Conservation (phyloP, 768 basidiomycete species). For the Kwoniella pini region DNA sequence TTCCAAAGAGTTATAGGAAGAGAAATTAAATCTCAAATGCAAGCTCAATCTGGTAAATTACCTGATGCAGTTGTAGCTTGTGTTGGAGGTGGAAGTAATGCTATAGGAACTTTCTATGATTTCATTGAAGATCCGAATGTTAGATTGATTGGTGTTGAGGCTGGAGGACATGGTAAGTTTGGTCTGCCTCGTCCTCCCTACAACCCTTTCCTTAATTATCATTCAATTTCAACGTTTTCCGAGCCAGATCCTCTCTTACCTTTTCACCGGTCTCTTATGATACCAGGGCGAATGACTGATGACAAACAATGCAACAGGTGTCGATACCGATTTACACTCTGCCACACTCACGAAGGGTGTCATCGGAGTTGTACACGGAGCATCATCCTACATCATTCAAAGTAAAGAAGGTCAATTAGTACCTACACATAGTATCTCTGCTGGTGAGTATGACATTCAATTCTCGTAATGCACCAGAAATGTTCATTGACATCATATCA, state of each 20-base stretch:
- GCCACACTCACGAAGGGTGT: conserved; percentile 89
- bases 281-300: too few relatives aligned
- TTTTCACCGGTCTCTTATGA: neutral
- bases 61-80: conserved; percentile 95
- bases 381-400: conserved; percentile 88
- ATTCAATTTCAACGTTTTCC: too few relatives aligned
- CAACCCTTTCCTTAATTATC: too few relatives aligned
- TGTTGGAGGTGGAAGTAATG: conserved; percentile 96
- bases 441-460: conserved; percentile 43
- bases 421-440: conserved; percentile 96
- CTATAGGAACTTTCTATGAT: conserved; percentile 96
- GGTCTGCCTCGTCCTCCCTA: too few relatives aligned
- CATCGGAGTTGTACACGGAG: conserved; percentile 94
- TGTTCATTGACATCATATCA: too few relatives aligned
- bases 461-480: too few relatives aligned
- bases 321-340: conserved; percentile 81
- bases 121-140: conserved; percentile 88
- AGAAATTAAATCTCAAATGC: conserved; percentile 88
- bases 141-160: conserved; percentile 88
- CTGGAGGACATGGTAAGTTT: conserved; percentile 89
- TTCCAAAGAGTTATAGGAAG: conserved; percentile 93
- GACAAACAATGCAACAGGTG: too few relatives aligned
- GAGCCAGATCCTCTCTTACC: too few relatives aligned
- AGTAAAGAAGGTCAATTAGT: conserved; percentile 85
- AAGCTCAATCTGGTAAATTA: conserved; percentile 72